phyloP scores from a whole-genome alignment of 176 grass and related monocot genomes.

The Olyra latifolia region DNA sequence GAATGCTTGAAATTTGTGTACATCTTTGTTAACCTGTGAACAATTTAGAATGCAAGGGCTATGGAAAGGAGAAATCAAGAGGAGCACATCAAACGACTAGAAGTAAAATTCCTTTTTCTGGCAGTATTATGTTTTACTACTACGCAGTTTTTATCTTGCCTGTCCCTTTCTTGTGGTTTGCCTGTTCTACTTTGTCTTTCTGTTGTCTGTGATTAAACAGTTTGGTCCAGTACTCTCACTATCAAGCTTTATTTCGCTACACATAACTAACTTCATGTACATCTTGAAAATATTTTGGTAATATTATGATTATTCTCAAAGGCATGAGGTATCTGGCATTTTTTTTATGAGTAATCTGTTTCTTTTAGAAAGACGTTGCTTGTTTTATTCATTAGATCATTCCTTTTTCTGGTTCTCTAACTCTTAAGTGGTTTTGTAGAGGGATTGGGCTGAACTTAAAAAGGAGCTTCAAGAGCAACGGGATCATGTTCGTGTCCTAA shows the following conservation, averaged over 20 bases:
- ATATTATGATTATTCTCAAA: not conserved
- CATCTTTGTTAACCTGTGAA: slow-evolving; percentile 35
- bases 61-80: slow-evolving; percentile 67
- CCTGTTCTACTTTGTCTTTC: not conserved
- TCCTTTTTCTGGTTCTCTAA: slow-evolving; percentile 26
- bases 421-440: slow-evolving; percentile 45
- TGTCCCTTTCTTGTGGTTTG: not conserved
- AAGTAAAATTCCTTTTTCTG: slow-evolving; percentile 55
- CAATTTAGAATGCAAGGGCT: slow-evolving; percentile 77
- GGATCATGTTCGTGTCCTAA: slow-evolving; percentile 76
- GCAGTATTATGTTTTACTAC: not conserved
- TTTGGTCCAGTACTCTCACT: not conserved
- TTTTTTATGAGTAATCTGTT: not conserved
- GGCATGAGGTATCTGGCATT: not conserved
- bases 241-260: not conserved
- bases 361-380: slow-evolving; percentile 20
- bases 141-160: not conserved
- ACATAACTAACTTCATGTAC: not conserved
- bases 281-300: not conserved
- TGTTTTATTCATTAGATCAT: not conserved
- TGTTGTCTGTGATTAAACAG: not conserved
- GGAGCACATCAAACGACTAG: slow-evolving; percentile 69
- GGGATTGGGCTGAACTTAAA: slow-evolving; percentile 94
- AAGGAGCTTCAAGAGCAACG: slow-evolving; percentile 93
- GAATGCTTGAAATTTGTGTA: slow-evolving; percentile 27